Base-by-base conservation (phyloP, 1,284 basidiomycete genomes). In the Ceratobasidium sp. region DNA sequence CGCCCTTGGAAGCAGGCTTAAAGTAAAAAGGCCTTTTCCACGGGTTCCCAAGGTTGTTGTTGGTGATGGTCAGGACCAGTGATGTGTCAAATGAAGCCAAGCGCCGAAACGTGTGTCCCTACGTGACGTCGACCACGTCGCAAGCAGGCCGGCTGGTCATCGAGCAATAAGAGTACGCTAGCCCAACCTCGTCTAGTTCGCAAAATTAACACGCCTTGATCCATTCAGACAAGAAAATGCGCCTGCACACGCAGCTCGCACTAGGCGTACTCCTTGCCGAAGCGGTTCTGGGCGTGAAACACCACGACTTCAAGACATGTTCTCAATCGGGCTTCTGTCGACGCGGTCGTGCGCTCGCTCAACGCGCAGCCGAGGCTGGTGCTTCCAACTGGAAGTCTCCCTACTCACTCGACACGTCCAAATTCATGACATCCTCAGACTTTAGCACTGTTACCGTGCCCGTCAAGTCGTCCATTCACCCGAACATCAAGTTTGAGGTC, bases 271-370 rank as follows among this genome's bases (percentile, higher is more conserved):
- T 74, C 4, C 65, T 74, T 26, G 70, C 72, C 21, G 59, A 71
- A 50, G 34, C 70, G 6, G 77, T 76, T 0, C 30, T 74, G 1
- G 81, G 79, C 4, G 83, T 84, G 72, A 85, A 85, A 77, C 79
- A 85, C 46, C 86, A 90, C 73, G 93, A 97, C 81, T 97, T 96
- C 85, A 97, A 97, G 82, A 93, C 89, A 74, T 97, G 96, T 79
- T 85, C 86, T 21, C 93, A 97, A 80, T 88, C 93, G 0, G 93
- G 92, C 16, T 97, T 98, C 83, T 97, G 96, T 83, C 88, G 92
- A 58, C 86, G 95, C 74, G 92, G 94, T 64, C 89, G 95, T 57
- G 90, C 90, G 0, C 87, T 97, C 61, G 88, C 93, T 71, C 83
- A 85, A 10, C 87, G 92, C 67, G 90, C 92, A 16, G 82, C 84